phyloP scores from a whole-genome alignment of 495 filamentous ascomycete species.

The Trichoderma erinaceum region DNA sequence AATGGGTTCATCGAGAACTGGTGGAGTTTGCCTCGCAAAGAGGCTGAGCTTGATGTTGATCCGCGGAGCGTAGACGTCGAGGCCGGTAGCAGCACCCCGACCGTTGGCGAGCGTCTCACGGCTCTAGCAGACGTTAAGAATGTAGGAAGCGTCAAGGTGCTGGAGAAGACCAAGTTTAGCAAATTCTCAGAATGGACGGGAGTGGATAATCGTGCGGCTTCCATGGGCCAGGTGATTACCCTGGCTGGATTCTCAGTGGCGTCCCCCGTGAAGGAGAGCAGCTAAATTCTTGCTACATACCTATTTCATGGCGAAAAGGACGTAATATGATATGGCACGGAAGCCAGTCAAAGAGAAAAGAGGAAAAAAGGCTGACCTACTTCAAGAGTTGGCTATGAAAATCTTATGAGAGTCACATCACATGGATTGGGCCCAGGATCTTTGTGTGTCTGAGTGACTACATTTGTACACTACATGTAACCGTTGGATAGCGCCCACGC shows the following conservation, averaged over 20 bases:
- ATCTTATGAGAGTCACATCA: too few relatives aligned
- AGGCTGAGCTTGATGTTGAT: slow-evolving; percentile 25
- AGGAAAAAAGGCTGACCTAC: too few relatives aligned
- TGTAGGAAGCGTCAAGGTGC: slow-evolving; percentile 29
- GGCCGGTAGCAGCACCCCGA: slow-evolving; percentile 18
- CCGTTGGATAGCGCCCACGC: too few relatives aligned
- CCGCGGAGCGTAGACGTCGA: slow-evolving; percentile 8
- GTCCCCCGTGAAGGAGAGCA: background rate
- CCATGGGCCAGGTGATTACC: background rate
- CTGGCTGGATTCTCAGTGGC: background rate
- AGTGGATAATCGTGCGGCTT: slow-evolving; percentile 21
- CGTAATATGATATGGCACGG: too few relatives aligned
- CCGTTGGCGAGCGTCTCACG: slow-evolving; percentile 27
- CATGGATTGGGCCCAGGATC: too few relatives aligned
- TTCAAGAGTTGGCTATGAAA: too few relatives aligned
- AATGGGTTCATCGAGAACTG: slow-evolving; percentile 32
- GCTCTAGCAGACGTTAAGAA: slow-evolving; percentile 33
- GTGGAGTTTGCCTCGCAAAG: slow-evolving; percentile 33
- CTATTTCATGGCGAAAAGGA: background rate
- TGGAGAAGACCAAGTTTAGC: slow-evolving; percentile 36
- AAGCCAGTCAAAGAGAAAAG: too few relatives aligned
- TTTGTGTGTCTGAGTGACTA: too few relatives aligned
- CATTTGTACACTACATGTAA: too few relatives aligned
- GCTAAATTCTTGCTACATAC: background rate
- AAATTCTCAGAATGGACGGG: slow-evolving; percentile 23